Conservation (phyloP, 768 basidiomycete genomes). For the Stropharia rugosoannulata region DNA sequence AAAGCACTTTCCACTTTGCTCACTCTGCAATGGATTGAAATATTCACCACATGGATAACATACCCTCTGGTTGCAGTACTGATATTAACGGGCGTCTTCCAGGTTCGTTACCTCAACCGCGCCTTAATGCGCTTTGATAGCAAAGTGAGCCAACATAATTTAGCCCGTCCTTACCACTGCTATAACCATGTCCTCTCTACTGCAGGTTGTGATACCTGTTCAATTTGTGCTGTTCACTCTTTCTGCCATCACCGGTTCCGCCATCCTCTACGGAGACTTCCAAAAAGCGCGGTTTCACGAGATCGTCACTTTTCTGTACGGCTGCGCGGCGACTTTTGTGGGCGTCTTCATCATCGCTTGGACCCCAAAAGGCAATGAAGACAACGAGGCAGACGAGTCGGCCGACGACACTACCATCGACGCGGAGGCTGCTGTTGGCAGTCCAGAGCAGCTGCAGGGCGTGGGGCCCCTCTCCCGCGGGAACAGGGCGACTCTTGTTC, state of each 20-base stretch:
- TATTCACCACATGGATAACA: slow-evolving; percentile 80
- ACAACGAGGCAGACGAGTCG: slow-evolving; percentile 20
- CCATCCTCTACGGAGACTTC: slow-evolving; percentile 94
- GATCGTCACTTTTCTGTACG: slow-evolving; percentile 82
- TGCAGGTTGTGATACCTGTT: slow-evolving; percentile 84
- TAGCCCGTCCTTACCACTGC: background rate
- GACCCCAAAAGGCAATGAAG: slow-evolving; percentile 38
- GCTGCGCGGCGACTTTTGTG: slow-evolving; percentile 84
- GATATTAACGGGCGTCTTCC: slow-evolving; percentile 71
- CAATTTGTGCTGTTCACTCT: slow-evolving; percentile 96
- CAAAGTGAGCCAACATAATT: slow-evolving; percentile 52
- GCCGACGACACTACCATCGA: slow-evolving; percentile 10
- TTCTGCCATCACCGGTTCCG: slow-evolving; percentile 90
- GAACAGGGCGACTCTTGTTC: slow-evolving; percentile 44
- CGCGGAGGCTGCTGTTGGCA: slow-evolving; percentile 10
- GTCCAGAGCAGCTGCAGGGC: slow-evolving; percentile 14
- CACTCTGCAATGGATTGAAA: slow-evolving; percentile 71
- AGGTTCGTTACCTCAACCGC: slow-evolving; percentile 80
- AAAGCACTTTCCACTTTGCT: slow-evolving; percentile 90
- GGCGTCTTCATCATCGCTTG: slow-evolving; percentile 90
- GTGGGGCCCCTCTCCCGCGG: slow-evolving; percentile 36
- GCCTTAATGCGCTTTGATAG: slow-evolving; percentile 93
- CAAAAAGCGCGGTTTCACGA: slow-evolving; percentile 77
- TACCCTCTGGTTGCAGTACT: slow-evolving; percentile 82
- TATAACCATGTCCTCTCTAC: background rate